Percentiles rank a stretch among this genome's conserved stretches.
phyloP scores from a whole-genome alignment of 1,139 yeast species.

The Trichomonascaceae sp. region DNA sequence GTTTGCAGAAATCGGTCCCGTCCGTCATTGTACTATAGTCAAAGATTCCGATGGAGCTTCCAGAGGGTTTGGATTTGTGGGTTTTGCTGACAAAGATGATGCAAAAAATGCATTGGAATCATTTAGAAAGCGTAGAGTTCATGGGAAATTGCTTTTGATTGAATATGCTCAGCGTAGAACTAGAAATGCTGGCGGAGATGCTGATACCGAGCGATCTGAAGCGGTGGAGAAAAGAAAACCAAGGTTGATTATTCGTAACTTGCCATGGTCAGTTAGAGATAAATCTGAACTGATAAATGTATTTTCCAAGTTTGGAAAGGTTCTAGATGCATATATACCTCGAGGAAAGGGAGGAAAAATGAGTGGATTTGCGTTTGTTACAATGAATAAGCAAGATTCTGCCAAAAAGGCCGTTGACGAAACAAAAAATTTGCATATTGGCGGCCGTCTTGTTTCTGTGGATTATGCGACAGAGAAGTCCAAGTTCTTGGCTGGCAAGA shows the following conservation, averaged over 20 bases:
- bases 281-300: conserved; percentile 63
- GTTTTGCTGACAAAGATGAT: conserved; percentile 82
- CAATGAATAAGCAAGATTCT: conserved; percentile 72
- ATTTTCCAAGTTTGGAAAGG: conserved; percentile 78
- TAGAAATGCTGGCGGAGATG: conserved; percentile 37
- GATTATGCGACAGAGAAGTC: conserved; percentile 87
- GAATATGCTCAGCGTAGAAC: conserved; percentile 92
- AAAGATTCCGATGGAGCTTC: conserved; percentile 65
- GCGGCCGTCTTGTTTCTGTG: conserved; percentile 89
- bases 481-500: conserved; percentile 37
- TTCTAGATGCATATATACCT: conserved; percentile 85
- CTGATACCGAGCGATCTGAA: conserved; percentile 19
- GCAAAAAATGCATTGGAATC: conserved; percentile 68
- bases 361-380: conserved; percentile 93
- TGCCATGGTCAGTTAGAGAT: conserved; percentile 93
- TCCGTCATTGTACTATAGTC: conserved; percentile 90
- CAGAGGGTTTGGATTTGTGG: conserved; percentile 93
- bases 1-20: conserved; percentile 90
- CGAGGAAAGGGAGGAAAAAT: conserved; percentile 81
- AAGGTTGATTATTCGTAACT: conserved; percentile 77
- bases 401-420: conserved; percentile 81
- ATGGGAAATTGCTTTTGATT: conserved; percentile 61
- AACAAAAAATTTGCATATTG: conserved; percentile 66
- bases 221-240: conserved; percentile 58
- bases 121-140: conserved; percentile 60